Evolutionary conservation across 106 monocot species (phyloP).

Genomic region (Agapanthus africanus): DNA sequence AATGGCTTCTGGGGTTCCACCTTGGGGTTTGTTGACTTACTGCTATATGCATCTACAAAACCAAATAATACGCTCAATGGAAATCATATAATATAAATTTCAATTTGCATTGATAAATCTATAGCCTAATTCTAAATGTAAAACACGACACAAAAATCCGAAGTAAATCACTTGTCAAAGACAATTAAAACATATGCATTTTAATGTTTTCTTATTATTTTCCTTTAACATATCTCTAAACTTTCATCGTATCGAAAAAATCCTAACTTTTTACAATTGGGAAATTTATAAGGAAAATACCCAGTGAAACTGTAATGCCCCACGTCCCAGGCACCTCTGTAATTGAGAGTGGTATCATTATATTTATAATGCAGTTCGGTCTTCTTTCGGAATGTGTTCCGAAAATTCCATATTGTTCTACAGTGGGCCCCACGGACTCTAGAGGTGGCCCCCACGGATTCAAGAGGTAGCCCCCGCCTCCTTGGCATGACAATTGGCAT

Average conservation of each 20-base stretch:
- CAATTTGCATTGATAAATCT: not conserved
- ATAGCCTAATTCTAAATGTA: not conserved
- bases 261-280: not conserved
- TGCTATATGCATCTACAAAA: conserved; percentile 40
- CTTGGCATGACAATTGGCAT: too few species aligned
- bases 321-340: too few species aligned
- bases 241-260: not conserved
- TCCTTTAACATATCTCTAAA: too few species aligned
- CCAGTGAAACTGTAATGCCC: conserved; percentile 17
- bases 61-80: not conserved
- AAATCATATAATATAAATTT: not conserved
- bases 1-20: conserved; percentile 25
- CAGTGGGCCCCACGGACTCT: too few species aligned
- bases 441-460: too few species aligned
- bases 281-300: conserved; percentile 2
- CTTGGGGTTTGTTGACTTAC: conserved; percentile 14
- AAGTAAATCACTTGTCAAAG: not conserved
- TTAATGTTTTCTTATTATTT: too few species aligned
- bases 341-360: too few species aligned
- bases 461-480: too few species aligned
- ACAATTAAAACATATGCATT: not conserved
- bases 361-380: too few species aligned
- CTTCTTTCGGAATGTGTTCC: too few species aligned
- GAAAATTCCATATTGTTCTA: too few species aligned
- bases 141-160: not conserved